Percentiles rank a stretch among this genome's conserved stretches.
phyloP scores from a whole-genome alignment of 768 basidiomycete genomes.

The Lentinula lateritia region DNA sequence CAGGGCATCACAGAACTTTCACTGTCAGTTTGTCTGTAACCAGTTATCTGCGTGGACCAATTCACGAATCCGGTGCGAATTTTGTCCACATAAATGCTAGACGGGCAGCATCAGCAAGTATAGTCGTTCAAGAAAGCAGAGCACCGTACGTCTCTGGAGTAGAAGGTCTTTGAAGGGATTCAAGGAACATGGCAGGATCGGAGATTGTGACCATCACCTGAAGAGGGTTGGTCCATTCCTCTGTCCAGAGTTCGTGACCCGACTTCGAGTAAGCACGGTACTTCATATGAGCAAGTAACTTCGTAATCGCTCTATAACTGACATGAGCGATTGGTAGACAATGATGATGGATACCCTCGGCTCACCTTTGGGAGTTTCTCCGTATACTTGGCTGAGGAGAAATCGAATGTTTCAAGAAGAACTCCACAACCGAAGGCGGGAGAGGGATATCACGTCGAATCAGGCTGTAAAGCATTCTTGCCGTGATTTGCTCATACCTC shows the following conservation, averaged over 20 bases:
- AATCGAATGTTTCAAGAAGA: constrained; percentile 61
- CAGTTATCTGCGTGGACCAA: constrained; percentile 63
- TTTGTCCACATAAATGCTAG: constrained; percentile 60
- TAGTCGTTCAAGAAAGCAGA: background rate
- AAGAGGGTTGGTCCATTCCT: constrained; percentile 66
- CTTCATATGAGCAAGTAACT: constrained; percentile 64
- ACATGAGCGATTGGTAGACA: background rate
- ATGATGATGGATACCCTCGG: background rate
- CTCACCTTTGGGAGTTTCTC: constrained; percentile 57
- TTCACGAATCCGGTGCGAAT: constrained; percentile 72
- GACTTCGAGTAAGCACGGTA: constrained; percentile 67
- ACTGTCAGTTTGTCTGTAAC: constrained; percentile 39
- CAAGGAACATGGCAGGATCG: constrained; percentile 46
- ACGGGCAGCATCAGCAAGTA: background rate
- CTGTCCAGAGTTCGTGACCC: constrained; percentile 64
- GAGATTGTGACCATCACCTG: constrained; percentile 36
- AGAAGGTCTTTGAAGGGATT: constrained; percentile 37
- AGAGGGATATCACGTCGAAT: constrained; percentile 58
- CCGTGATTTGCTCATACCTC: constrained; percentile 75
- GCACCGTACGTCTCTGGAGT: constrained; percentile 24
- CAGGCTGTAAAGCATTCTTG: constrained; percentile 53
- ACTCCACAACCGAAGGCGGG: constrained; percentile 46
- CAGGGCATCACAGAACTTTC: constrained; percentile 39
- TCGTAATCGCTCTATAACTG: constrained; percentile 53
- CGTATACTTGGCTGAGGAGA: constrained; percentile 72